Conservation (phyloP, 2,329 filamentous ascomycete species). For the Neonectria hederae region DNA sequence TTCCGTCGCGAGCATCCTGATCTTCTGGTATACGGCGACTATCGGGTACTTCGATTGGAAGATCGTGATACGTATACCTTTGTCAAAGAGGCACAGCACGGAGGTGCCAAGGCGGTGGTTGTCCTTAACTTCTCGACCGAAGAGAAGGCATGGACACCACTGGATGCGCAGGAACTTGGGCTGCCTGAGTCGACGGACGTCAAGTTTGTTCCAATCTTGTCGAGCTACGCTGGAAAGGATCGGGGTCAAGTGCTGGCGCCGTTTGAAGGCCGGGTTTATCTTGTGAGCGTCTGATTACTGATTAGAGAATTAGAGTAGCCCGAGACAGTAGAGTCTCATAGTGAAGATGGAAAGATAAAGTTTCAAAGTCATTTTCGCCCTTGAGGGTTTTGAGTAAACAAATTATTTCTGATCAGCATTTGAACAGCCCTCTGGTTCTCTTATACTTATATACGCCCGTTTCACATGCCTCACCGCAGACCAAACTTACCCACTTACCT, state of each 20-base stretch:
- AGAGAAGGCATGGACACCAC: slow-evolving; percentile 40
- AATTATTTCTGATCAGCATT: no score
- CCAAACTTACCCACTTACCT: neutral
- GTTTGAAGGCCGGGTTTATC: slow-evolving; percentile 46
- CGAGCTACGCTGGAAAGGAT: slow-evolving; percentile 39
- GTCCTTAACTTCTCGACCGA: slow-evolving; percentile 47
- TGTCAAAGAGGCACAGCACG: slow-evolving; percentile 42
- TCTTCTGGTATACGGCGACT: slow-evolving; percentile 49
- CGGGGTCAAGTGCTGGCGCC: slow-evolving; percentile 32
- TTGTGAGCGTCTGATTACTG: slow-evolving; percentile 27
- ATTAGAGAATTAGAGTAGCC: no score
- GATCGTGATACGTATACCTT: slow-evolving; percentile 43
- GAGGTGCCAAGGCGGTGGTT: slow-evolving; percentile 39
- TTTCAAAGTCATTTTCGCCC: no score
- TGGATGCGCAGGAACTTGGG: slow-evolving; percentile 37
- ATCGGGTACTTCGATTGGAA: slow-evolving; percentile 36
- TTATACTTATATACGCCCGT: no score
- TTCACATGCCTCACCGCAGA: no score
- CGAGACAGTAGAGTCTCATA: no score
- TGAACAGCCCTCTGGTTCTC: no score
- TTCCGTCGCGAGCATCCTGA: slow-evolving; percentile 47
- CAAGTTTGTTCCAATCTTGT: slow-evolving; percentile 42
- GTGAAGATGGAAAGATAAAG: no score
- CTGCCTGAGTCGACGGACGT: slow-evolving; percentile 8
- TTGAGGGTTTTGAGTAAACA: no score